phyloP scores from a whole-genome alignment of 176 grass and related monocot species.

The Lolium multiflorum region DNA sequence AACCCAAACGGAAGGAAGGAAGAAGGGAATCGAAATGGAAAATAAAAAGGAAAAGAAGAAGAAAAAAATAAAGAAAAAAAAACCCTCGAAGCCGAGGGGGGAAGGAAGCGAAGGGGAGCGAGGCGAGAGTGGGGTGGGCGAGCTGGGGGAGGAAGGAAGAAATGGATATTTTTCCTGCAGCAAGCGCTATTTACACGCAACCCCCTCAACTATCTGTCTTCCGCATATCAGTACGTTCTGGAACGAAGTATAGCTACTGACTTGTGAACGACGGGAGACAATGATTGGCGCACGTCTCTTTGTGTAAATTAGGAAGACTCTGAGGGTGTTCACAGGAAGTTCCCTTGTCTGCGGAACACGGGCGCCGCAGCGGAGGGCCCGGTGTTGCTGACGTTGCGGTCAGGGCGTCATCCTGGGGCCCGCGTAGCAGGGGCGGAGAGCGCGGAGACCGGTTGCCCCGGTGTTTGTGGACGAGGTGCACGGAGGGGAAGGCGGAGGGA shows the following conservation, averaged over 20 bases:
- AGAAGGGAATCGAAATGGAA: conserved; percentile 29
- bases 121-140: background rate
- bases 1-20: background rate
- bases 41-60: conserved; percentile 21
- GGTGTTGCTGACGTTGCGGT: background rate
- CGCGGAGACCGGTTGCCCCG: background rate
- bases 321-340: background rate
- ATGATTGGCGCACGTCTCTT: background rate
- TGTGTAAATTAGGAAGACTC: rapidly evolving
- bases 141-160: background rate
- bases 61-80: conserved; percentile 7
- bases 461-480: conserved; percentile 10
- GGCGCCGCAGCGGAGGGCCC: background rate
- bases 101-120: background rate
- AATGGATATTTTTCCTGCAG: conserved; percentile 48
- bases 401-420: background rate
- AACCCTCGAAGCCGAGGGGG: conserved; percentile 56
- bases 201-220: rapidly evolving
- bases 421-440: rapidly evolving
- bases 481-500: background rate
- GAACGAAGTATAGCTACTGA: background rate
- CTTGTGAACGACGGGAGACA: background rate
- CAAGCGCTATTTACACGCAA: rapidly evolving
- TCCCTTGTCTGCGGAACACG: background rate
- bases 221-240: rapidly evolving